A percentile compares a stretch with the other conserved stretches of the same genome.
phyloP scores from a whole-genome alignment of 2,329 filamentous ascomycete species.

The Trichoderma guizhouense region DNA sequence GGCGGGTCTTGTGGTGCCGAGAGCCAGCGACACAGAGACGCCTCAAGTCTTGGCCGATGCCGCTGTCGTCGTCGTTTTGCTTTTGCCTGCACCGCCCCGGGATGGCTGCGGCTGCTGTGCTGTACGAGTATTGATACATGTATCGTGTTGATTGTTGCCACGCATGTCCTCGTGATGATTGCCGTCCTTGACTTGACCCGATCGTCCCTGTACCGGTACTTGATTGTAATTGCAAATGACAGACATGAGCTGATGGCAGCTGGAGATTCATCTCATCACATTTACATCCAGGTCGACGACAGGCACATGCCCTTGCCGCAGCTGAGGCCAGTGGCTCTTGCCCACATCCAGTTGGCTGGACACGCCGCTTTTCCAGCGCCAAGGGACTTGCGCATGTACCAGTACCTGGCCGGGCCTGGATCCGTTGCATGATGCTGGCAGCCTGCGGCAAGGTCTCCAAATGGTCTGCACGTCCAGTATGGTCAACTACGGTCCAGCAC shows the following conservation, averaged over 20 bases:
- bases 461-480: neutral
- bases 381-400: neutral
- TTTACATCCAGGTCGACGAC: neutral
- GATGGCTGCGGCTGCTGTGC: too few relatives aligned
- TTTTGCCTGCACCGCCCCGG: neutral
- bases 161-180: neutral
- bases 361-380: neutral
- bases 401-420: neutral
- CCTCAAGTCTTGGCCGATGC: neutral
- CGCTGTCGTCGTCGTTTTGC: neutral
- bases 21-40: neutral
- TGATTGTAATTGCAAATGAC: neutral
- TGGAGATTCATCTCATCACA: neutral
- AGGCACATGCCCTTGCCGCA: neutral
- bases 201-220: neutral
- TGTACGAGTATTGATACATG: neutral
- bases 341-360: neutral
- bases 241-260: neutral
- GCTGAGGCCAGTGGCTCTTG: neutral
- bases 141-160: neutral
- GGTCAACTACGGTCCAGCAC: neutral
- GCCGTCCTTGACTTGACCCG: neutral
- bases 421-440: neutral
- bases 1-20: constrained; percentile 9
- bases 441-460: neutral